These are phyloP conservation scores for Eimeria maxima DNA, from an alignment of 169 alveolate species.

Conservation along the genomic window DNA sequence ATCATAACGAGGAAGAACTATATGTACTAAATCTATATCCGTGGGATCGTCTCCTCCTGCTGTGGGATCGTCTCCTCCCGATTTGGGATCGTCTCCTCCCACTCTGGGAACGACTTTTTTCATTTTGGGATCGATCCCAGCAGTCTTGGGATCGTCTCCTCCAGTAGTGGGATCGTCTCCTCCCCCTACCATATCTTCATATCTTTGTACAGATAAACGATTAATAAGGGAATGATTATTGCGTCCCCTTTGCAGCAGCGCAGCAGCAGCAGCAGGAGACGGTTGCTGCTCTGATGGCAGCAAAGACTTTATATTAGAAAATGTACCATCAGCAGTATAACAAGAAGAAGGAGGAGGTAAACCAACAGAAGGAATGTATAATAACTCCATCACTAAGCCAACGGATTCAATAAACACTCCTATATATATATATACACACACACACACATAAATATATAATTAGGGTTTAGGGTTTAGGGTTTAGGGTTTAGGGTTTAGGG, in stretches of 20 bases:
- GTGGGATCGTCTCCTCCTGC: neutral
- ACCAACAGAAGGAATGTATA: conserved; percentile 23
- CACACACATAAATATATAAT: neutral
- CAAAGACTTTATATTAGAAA: neutral
- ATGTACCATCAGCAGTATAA: neutral
- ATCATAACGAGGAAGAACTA: neutral
- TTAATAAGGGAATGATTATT: neutral
- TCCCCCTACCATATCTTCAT: neutral
- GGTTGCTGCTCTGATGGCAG: conserved; percentile 22
- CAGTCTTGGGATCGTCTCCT: neutral
- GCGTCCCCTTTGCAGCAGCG: conserved; percentile 14
- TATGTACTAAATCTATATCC: neutral
- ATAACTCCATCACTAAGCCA: neutral
- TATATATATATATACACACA: neutral
- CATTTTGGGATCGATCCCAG: neutral
- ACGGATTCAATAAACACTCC: conserved; percentile 36
- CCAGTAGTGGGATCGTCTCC: neutral
- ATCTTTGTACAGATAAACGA: neutral
- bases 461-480: conserved; percentile 18
- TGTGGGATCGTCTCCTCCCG: neutral
- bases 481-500: conserved; percentile 12
- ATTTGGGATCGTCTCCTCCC: too few species aligned
- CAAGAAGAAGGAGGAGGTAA: neutral
- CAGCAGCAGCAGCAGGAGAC: conserved; percentile 26
- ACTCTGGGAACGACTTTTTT: too few species aligned